These are phyloP conservation scores for Colletotrichum lindemuthianum DNA, from an alignment of 2,329 filamentous ascomycete genomes.

Conservation along the genomic window DNA sequence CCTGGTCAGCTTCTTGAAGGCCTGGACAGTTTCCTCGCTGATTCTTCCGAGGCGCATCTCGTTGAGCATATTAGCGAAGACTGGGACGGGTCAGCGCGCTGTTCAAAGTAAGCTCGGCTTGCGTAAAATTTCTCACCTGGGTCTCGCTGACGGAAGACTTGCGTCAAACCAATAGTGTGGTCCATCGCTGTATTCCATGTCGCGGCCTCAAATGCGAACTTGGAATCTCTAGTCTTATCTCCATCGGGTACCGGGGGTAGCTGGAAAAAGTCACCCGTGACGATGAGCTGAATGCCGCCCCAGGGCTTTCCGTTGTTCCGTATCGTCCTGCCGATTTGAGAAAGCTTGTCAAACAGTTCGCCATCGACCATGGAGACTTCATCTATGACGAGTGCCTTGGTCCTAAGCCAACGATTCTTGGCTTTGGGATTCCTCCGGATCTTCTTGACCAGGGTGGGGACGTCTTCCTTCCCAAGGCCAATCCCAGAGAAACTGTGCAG, in stretches of 20 bases:
- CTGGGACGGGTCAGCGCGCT: conserved; percentile 48
- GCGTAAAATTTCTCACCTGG: conserved; percentile 57
- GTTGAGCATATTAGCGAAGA: conserved; percentile 95
- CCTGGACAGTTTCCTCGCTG: conserved; percentile 76
- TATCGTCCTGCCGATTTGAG: conserved; percentile 84
- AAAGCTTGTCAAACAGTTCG: conserved; percentile 95
- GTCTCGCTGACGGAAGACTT: conserved; percentile 96
- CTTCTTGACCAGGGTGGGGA: conserved; percentile 84
- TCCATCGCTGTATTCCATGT: conserved; percentile 95
- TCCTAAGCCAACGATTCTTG: conserved; percentile 87
- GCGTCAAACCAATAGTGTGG: conserved; percentile 93
- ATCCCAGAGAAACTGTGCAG: conserved; percentile 97
- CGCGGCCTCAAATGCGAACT: conserved; percentile 91
- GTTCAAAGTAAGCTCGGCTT: not conserved
- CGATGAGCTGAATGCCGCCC: conserved; percentile 93
- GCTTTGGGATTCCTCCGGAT: conserved; percentile 89
- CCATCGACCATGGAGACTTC: conserved; percentile 99
- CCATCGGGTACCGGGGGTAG: conserved; percentile 90
- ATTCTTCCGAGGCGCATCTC: conserved; percentile 94
- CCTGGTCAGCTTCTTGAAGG: conserved; percentile 79
- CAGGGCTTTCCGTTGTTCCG: conserved; percentile 93
- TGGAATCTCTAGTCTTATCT: conserved; percentile 71
- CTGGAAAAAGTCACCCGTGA: conserved; percentile 98
- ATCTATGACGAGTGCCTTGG: conserved; percentile 89
- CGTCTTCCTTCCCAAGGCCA: conserved; percentile 90